These are phyloP conservation scores for Pittosporum tobira DNA, from an alignment of 129 eudicot genomes.

Conservation along the genomic window DNA sequence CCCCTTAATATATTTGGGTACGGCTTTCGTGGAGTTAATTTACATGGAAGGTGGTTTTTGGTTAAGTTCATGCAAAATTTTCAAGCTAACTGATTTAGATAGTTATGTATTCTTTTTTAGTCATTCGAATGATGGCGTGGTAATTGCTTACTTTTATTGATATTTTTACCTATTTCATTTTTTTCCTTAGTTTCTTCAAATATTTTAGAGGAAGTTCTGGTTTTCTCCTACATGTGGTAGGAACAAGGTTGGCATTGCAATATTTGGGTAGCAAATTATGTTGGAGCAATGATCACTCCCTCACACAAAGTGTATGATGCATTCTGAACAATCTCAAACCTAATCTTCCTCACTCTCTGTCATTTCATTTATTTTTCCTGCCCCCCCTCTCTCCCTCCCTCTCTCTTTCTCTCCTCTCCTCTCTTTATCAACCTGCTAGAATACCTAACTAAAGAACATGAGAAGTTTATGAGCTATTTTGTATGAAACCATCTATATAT, in stretches of 20 bases:
- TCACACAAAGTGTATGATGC: slow-evolving; percentile 57
- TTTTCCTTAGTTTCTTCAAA: too few relatives aligned
- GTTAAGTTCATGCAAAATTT: not conserved
- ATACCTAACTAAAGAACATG: slow-evolving; percentile 47
- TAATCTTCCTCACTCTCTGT: slow-evolving; percentile 21
- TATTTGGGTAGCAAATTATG: not conserved
- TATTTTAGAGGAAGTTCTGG: not conserved
- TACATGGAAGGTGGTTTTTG: not conserved
- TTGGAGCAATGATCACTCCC: slow-evolving; percentile 11
- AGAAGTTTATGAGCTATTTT: slow-evolving; percentile 43
- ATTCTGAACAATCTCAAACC: slow-evolving; percentile 17
- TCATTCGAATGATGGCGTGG: not conserved
- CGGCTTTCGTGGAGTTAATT: too few relatives aligned
- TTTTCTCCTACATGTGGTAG: slow-evolving; percentile 20
- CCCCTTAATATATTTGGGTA: not conserved
- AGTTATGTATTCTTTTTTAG: not conserved
- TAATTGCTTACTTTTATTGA: not conserved
- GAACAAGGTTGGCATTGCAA: slow-evolving; percentile 26
- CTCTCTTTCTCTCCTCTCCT: not conserved
- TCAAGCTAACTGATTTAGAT: not conserved
- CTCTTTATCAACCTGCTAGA: slow-evolving; percentile 15
- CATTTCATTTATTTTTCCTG: slow-evolving; percentile 11
- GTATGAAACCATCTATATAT: slow-evolving; percentile 21
- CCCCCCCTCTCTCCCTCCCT: too few relatives aligned
- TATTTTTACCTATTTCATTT: too few relatives aligned